Conservation (phyloP, 306 rosid genomes). For the Gillenia trifoliata region DNA sequence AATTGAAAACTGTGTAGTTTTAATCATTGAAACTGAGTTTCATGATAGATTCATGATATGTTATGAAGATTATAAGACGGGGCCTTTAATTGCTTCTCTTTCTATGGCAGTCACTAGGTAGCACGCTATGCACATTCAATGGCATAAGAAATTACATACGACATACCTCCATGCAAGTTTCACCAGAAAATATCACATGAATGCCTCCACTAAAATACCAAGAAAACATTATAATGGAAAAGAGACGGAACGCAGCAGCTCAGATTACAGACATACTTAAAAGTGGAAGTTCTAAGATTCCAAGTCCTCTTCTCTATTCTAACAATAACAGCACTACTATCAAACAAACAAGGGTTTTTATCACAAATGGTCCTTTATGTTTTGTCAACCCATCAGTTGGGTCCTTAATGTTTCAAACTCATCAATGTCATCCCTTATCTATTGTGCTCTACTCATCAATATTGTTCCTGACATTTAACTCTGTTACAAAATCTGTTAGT, state of each 20-base stretch:
- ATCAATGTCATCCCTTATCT: too few relatives aligned
- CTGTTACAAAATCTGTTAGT: too few relatives aligned
- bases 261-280: background rate
- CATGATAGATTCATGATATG: background rate
- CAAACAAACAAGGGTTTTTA: too few relatives aligned
- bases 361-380: too few relatives aligned
- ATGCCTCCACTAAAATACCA: background rate
- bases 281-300: background rate
- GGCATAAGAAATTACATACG: too few relatives aligned
- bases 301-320: background rate
- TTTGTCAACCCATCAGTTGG: too few relatives aligned
- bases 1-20: slow-evolving; percentile 1
- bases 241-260: background rate
- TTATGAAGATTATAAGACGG: background rate
- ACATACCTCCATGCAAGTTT: background rate
- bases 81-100: background rate
- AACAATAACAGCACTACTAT: too few relatives aligned
- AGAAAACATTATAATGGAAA: background rate
- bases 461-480: too few relatives aligned
- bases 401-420: too few relatives aligned
- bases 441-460: too few relatives aligned
- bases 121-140: too few relatives aligned
- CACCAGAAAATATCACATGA: background rate
- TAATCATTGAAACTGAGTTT: slow-evolving; percentile 4
- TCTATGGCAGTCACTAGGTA: too few relatives aligned